Conservation (phyloP, 768 basidiomycete species). For the Rhizopogon vinicolor region DNA sequence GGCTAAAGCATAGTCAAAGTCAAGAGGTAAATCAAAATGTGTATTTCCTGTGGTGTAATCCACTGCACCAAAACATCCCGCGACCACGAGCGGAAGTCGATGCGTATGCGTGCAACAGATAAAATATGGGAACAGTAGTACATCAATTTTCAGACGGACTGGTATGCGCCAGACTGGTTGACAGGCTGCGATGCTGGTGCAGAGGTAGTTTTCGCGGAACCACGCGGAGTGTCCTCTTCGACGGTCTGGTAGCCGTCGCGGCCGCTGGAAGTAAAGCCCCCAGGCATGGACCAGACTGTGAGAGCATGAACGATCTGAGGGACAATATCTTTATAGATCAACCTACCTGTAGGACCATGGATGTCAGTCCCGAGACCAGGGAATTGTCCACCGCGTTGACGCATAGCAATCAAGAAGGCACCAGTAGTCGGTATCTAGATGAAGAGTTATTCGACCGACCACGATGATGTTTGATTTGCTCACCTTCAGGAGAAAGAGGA, state of each 20-base stretch:
- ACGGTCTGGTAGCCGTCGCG: slow-evolving; percentile 62
- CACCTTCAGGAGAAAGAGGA: slow-evolving; percentile 60
- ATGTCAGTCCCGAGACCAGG: slow-evolving; percentile 47
- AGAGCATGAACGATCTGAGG: background rate
- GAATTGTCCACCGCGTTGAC: slow-evolving; percentile 55
- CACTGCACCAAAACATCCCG: background rate
- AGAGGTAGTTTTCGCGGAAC: background rate
- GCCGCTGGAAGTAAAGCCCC: slow-evolving; percentile 52
- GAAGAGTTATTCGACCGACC: background rate
- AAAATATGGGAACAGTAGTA: no score
- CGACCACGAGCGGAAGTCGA: no score
- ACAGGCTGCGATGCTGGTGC: background rate
- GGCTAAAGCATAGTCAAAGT: background rate
- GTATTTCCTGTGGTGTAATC: background rate
- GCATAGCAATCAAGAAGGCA: slow-evolving; percentile 45
- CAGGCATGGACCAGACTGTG: slow-evolving; percentile 79
- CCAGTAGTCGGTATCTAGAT: slow-evolving; percentile 56
- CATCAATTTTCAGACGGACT: background rate
- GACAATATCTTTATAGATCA: background rate
- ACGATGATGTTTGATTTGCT: background rate
- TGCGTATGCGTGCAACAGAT: no score
- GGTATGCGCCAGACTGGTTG: background rate
- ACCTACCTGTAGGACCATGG: slow-evolving; percentile 52
- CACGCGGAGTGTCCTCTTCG: slow-evolving; percentile 43
- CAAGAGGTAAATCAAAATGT: background rate